Evolutionary conservation across 345 rosid genomes (phyloP).

Genomic region (Hypericum perforatum): DNA sequence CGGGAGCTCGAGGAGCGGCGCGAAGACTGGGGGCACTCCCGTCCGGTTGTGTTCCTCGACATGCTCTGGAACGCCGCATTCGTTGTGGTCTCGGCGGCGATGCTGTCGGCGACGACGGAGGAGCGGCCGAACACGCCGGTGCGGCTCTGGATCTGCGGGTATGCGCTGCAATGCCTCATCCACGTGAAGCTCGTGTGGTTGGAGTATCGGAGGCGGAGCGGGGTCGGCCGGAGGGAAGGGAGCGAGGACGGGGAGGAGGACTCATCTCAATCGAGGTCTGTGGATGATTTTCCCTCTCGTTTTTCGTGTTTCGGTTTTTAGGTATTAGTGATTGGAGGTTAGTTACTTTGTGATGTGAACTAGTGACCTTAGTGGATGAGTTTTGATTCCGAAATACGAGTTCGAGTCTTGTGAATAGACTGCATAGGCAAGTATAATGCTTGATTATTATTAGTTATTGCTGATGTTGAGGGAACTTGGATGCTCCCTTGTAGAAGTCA

Average conservation of each 20-base stretch:
- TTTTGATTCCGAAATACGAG: background rate
- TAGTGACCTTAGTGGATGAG: constrained; percentile 1
- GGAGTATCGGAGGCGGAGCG: background rate
- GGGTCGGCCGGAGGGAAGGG: constrained; percentile 38
- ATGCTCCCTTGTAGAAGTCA: no score
- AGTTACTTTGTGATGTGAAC: constrained; percentile 8
- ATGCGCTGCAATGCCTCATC: no score
- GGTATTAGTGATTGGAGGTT: background rate
- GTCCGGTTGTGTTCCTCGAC: constrained; percentile 82
- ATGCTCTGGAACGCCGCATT: constrained; percentile 77
- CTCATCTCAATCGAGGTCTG: constrained; percentile 49
- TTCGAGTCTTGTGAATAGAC: no score
- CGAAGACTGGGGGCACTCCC: constrained; percentile 87
- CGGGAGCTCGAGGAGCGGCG: constrained; percentile 85
- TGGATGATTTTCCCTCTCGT: background rate
- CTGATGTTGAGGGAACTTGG: no score
- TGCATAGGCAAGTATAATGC: no score
- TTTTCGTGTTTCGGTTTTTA: background rate
- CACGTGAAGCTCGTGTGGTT: no score
- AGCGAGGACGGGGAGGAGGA: background rate
- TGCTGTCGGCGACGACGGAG: constrained; percentile 45
- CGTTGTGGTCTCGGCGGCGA: constrained; percentile 45
- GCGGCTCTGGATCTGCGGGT: constrained; percentile 19
- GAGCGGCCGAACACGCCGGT: constrained; percentile 69
- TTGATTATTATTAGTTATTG: no score